A percentile compares a stretch with the other conserved stretches of the same genome.
phyloP scores from a whole-genome alignment of 345 rosid species.

The Dovyalis caffra region DNA sequence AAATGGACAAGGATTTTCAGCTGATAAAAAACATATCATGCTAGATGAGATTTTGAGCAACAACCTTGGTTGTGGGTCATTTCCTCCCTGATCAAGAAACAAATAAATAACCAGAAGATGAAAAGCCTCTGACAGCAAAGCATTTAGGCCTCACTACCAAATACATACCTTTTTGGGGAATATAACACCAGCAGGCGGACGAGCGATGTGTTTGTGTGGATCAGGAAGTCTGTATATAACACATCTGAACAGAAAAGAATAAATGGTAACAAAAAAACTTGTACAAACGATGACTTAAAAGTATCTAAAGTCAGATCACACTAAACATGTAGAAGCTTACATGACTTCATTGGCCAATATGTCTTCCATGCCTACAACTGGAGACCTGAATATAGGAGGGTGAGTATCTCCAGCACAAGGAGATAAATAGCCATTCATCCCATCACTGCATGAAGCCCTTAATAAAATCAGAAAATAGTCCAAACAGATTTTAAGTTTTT shows the following conservation, averaged over 20 bases:
- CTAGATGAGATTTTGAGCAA: background rate
- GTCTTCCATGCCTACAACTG: constrained; percentile 80
- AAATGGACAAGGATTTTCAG: background rate
- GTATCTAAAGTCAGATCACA: background rate
- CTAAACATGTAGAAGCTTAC: constrained; percentile 45
- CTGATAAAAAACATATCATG: background rate
- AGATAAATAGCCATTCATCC: constrained; percentile 89
- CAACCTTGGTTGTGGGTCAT: background rate
- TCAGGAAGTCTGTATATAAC: constrained; percentile 82
- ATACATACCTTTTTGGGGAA: constrained; percentile 69
- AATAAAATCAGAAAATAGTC: constrained; percentile 39
- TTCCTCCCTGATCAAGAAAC: background rate
- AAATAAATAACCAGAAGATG: background rate
- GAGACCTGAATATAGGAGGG: constrained; percentile 77
- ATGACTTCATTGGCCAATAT: constrained; percentile 76
- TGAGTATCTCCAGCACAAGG: constrained; percentile 77
- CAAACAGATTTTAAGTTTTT: constrained; percentile 4
- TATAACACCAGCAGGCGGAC: constrained; percentile 58
- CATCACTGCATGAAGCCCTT: constrained; percentile 73
- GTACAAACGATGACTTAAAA: constrained; percentile 3
- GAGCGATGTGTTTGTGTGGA: constrained; percentile 54
- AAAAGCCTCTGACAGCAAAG: background rate
- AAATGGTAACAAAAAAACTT: background rate
- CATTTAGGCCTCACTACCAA: background rate
- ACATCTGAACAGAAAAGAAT: constrained; percentile 50